Evolutionary conservation across 169 alveolate genomes (phyloP).

Genomic region (Plasmodium chabaudi): DNA sequence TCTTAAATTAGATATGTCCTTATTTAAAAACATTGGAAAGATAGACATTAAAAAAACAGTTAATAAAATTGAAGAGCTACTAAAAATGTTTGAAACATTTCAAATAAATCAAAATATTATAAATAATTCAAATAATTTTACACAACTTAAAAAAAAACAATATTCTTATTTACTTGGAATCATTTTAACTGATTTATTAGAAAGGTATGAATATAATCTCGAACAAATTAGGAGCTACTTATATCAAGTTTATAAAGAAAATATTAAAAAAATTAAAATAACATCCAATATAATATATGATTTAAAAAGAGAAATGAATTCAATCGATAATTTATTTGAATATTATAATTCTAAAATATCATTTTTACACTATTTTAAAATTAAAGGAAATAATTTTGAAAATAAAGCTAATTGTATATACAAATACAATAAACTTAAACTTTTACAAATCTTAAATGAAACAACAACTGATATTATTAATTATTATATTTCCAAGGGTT

Average conservation of each 20-base stretch:
- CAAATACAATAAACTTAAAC: conserved; percentile 17
- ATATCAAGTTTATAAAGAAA: conserved; percentile 28
- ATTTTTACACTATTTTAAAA: conserved; percentile 18
- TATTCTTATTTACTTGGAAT: conserved; percentile 41
- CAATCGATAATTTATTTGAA: conserved; percentile 26
- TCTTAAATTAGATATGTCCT: background rate
- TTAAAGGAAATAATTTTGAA: conserved; percentile 1
- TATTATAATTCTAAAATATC: conserved; percentile 21
- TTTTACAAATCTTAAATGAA: conserved; percentile 35
- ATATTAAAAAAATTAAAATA: conserved; percentile 48
- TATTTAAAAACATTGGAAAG: conserved; percentile 1
- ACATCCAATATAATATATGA: conserved; percentile 15
- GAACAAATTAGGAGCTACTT: conserved; percentile 19
- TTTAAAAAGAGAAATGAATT: conserved; percentile 39
- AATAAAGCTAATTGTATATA: conserved; percentile 36
- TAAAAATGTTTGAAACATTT: conserved; percentile 4
- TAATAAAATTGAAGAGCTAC: conserved; percentile 7
- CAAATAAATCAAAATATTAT: conserved; percentile 22
- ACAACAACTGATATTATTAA: conserved; percentile 40
- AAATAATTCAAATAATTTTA: background rate
- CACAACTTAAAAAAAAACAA: conserved; percentile 37
- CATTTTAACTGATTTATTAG: conserved; percentile 46
- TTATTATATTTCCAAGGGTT: conserved; percentile 63
- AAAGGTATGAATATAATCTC: conserved; percentile 44
- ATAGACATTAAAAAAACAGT: conserved; percentile 21